Evolutionary conservation across 2,329 filamentous ascomycete species (phyloP).

Genomic region (Aspergillus awamori): DNA sequence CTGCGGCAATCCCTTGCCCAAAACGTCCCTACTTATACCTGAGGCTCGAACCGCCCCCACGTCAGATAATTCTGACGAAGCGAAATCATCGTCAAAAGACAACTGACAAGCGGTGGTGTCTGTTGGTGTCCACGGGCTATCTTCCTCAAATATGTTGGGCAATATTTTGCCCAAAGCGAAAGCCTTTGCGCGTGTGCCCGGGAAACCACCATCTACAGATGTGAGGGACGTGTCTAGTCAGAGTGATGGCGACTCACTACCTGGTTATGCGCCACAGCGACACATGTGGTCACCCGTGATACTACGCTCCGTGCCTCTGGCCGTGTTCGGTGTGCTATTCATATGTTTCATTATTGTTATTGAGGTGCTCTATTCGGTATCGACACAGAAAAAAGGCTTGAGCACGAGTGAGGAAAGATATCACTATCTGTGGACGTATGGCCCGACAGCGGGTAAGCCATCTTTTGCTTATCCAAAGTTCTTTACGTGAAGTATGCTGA

Average conservation of each 20-base stretch:
- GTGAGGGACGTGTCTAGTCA: background rate
- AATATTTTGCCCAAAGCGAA: background rate
- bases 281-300: background rate
- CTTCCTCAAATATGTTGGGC: background rate
- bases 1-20: no score
- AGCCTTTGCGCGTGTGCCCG: background rate
- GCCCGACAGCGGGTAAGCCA: slow-evolving; percentile 4
- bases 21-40: background rate
- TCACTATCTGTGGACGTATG: slow-evolving; percentile 14
- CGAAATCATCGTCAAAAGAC: background rate
- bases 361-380: slow-evolving; percentile 3
- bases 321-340: background rate
- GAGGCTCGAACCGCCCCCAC: background rate
- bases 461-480: background rate
- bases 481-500: background rate
- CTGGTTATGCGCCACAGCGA: background rate
- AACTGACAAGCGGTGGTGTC: background rate
- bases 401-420: background rate
- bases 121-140: background rate
- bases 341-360: background rate
- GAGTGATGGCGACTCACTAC: background rate
- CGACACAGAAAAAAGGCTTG: background rate
- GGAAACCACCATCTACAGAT: background rate
- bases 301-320: background rate
- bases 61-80: background rate